A percentile compares a stretch with the other conserved stretches of the same genome.
Evolutionary conservation across 2,329 filamentous ascomycete genomes (phyloP).

Genomic region (Phaeosphaeriaceae sp.): DNA sequence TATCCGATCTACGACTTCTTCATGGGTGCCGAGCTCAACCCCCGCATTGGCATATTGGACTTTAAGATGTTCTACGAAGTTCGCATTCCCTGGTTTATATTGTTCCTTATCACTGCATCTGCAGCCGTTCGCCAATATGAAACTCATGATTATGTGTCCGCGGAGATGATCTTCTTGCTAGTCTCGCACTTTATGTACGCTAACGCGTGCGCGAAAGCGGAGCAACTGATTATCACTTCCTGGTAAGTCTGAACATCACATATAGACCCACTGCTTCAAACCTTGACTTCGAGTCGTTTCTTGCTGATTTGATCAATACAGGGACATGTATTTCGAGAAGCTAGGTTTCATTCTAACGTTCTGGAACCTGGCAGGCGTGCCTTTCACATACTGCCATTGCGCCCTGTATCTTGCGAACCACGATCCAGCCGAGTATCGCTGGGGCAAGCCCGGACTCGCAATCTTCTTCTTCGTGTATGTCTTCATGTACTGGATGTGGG

Average conservation of each 20-base stretch:
- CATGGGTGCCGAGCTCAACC: background rate
- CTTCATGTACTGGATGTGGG: background rate
- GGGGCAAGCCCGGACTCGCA: background rate
- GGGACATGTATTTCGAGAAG: background rate
- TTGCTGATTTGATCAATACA: background rate
- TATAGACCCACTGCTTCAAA: background rate
- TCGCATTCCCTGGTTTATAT: background rate
- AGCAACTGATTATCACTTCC: background rate
- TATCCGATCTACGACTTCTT: background rate
- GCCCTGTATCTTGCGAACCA: background rate
- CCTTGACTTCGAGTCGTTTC: background rate
- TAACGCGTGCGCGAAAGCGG: background rate
- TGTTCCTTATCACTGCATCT: background rate
- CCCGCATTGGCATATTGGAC: background rate
- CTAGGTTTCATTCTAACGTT: background rate
- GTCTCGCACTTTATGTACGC: background rate
- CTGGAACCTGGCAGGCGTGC: background rate
- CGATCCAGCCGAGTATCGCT: background rate
- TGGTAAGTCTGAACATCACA: background rate
- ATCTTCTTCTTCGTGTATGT: background rate
- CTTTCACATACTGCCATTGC: background rate
- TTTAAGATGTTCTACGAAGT: background rate
- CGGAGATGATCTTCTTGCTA: background rate
- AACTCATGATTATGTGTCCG: background rate
- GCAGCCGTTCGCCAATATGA: background rate